Base-by-base conservation (phyloP, 1,284 basidiomycete genomes). In the Stygiomarasmius scandens region DNA sequence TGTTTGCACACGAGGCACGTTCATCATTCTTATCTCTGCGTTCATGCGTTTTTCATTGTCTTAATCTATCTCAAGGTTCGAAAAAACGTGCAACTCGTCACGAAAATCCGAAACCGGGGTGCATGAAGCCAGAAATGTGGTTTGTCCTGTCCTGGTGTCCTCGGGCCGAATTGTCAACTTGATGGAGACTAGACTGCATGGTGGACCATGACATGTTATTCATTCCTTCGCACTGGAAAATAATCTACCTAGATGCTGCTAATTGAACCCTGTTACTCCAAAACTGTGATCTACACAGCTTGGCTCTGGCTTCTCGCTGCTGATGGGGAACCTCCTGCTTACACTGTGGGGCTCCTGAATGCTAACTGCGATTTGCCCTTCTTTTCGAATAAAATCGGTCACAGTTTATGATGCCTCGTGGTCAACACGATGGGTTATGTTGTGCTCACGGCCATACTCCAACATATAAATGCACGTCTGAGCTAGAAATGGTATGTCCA, bases 1-100 rank as follows among this genome's bases (percentile, higher is more conserved):
- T 79, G 59, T 90, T 90, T 71, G 84, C 87, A 49, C 76, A 87
- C 67, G 84, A 88, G 78, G 88, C 87, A 71, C 3, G 59, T 51
- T 49, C 32, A 48, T 47, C 24, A 41, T 51, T 61, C 51, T 34
- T 58, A 48, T 32, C 60, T 55, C n/a, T n/a, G n/a, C n/a, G 45
- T 62, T 66, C 54, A 64, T 43, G 59, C 43, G 49, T 58, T 59
- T 57, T 59, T 55, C 29, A 32, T 62, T 61, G n/a, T n/a, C n/a
- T 49, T 56, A 54, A 56, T 60, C 50, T 60, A 58, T 60, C 61
- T 59, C 50, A 66, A 90, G 88, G 86, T 90, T 58, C 80, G 87
- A 69, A 77, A 80, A 67, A 84, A 82, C 67, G 82, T 85, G 19
- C 75, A 80, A 61, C 69, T 85, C 20, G 83, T 84, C 44, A 74